These are phyloP conservation scores for Chlorella sp. DNA, from an alignment of 139 green algal genomes.

Conservation along the genomic window DNA sequence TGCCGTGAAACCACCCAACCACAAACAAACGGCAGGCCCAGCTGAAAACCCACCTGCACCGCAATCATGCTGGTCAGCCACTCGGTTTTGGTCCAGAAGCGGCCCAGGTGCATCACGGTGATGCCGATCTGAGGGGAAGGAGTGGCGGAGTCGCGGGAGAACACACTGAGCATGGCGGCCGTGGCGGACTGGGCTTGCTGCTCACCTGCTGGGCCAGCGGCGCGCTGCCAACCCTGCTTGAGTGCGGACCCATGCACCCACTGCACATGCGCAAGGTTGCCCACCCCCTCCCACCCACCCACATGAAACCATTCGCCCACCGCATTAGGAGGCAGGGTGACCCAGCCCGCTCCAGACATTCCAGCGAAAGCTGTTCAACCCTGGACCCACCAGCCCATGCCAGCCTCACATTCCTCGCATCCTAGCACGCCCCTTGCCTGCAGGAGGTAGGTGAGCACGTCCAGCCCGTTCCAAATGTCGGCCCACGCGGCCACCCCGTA, in stretches of 20 bases:
- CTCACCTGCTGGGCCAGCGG: too few relatives aligned
- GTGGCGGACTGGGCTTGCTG: neutral
- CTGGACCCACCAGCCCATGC: too few relatives aligned
- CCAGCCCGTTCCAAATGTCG: slow-evolving; percentile 58
- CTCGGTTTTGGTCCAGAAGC: slow-evolving; percentile 33
- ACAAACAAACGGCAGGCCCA: neutral
- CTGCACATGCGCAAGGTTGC: too few relatives aligned
- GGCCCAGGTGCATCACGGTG: slow-evolving; percentile 52
- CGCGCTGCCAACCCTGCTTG: too few relatives aligned
- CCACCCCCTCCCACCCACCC: too few relatives aligned
- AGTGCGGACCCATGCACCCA: too few relatives aligned
- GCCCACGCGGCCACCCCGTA: slow-evolving; percentile 45
- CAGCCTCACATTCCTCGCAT: too few relatives aligned
- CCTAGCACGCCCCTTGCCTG: slow-evolving; percentile 31
- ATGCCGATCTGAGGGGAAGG: slow-evolving; percentile 48
- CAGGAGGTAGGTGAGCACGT: slow-evolving; percentile 44
- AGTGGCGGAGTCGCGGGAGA: neutral
- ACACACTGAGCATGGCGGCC: neutral
- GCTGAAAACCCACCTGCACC: neutral
- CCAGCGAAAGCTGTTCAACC: too few relatives aligned
- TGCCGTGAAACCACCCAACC: too few relatives aligned
- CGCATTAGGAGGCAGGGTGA: too few relatives aligned
- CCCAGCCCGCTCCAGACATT: too few relatives aligned
- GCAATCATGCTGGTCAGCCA: slow-evolving; percentile 36
- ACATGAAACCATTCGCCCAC: too few relatives aligned